Base-by-base conservation (phyloP, 495 filamentous ascomycete species). In the Immersiella caudata region DNA sequence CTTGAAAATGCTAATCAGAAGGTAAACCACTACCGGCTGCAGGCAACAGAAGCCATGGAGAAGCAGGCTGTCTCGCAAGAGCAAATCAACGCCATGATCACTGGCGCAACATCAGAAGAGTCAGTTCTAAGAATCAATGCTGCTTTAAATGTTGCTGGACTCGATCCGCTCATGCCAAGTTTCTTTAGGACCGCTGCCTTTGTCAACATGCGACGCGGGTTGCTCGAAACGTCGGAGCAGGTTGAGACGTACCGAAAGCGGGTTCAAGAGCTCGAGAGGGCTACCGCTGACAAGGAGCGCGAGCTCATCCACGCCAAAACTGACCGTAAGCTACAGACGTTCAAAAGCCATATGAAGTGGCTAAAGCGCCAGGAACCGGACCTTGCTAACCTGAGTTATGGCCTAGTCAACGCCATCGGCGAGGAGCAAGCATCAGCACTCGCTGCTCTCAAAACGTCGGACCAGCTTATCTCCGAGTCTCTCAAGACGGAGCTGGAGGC, bases 401-500 rank as follows among this genome's bases (percentile, higher is more conserved):
- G 33, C 52, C 55, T 74, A 85, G 83, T 87, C 20, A 73, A 73
- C 55, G 80, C 79, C 33, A 75, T 85, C 51, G 82, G 80, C 29
- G 76, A 82, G 64, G 79, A 83, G n/a, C 80, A 79, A 51, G 70
- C 80, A 2, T 73, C 79, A 25, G 81, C 79, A 5, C 75, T 87
- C 18, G 79, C 80, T n/a, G 79, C 80, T 64, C 75, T 87, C 67
- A 86, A 86, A 74, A 74, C 76, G 52, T 79, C 84, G 1, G 83
- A 87, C 64, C 79, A 83, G 73, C 75, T 83, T 64, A 78, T 87
- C 66, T 81, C 82, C 11, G 71, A 76, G 14, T 86, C 84, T 8
- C 79, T 86, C 66, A 75, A 80, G 68, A 79, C 74, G 25, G 84
- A 87, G 68, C 78, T 86, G n/a, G 76, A 82, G 14, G 72, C 73